A percentile compares a stretch with the other conserved stretches of the same genome.
Evolutionary conservation across 129 eudicot species (phyloP).

Genomic region (Flaveria ramosissima): DNA sequence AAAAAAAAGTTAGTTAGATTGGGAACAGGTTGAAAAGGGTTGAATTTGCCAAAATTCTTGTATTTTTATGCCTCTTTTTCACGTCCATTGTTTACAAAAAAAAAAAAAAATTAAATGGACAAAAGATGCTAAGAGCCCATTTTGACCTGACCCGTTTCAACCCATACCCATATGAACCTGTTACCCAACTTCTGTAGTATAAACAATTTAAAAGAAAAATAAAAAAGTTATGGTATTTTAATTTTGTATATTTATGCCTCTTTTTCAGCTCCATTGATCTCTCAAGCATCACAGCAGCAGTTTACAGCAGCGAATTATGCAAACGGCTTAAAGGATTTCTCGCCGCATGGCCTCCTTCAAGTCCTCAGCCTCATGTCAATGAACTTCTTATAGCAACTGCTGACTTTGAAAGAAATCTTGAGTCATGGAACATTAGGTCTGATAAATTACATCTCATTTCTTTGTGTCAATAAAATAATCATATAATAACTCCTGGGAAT

Average conservation of each 20-base stretch:
- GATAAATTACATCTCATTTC: constrained; percentile 12
- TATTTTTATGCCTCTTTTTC: too few relatives aligned
- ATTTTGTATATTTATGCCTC: constrained; percentile 6
- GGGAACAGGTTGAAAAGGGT: too few relatives aligned
- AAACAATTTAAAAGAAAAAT: not conserved
- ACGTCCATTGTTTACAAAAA: not conserved
- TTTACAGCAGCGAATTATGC: constrained; percentile 73
- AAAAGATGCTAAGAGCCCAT: not conserved
- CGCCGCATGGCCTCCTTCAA: constrained; percentile 89
- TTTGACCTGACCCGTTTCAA: too few relatives aligned
- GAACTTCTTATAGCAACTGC: constrained; percentile 86
- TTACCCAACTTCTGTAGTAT: not conserved
- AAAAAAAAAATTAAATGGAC: not conserved
- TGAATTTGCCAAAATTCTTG: too few relatives aligned
- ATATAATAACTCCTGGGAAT: not conserved
- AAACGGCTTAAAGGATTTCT: constrained; percentile 74
- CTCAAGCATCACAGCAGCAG: constrained; percentile 74
- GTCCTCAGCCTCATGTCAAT: constrained; percentile 78
- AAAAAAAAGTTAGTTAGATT: too few relatives aligned
- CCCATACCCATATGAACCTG: too few relatives aligned
- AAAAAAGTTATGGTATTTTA: not conserved
- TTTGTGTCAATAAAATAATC: not conserved
- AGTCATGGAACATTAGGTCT: constrained; percentile 88
- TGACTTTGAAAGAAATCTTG: constrained; percentile 87
- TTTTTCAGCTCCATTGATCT: constrained; percentile 79